Evolutionary conservation across 352 stramenopile species (phyloP).

Genomic region (Globisporangium alternatum): DNA sequence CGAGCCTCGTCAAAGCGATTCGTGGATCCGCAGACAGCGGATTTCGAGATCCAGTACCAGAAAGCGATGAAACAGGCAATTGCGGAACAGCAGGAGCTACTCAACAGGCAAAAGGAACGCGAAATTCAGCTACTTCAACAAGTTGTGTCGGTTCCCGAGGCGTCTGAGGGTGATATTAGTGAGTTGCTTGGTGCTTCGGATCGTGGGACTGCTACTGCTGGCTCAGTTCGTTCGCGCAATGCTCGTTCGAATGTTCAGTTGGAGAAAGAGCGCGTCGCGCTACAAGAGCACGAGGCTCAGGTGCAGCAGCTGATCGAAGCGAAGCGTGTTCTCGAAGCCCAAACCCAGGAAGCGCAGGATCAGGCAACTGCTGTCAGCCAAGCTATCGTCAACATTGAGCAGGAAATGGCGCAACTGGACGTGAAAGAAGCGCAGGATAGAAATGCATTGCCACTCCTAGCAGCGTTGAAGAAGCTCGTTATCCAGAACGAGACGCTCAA

Average conservation of each 20-base stretch:
- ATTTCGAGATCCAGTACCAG: slow-evolving; percentile 71
- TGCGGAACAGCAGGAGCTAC: slow-evolving; percentile 40
- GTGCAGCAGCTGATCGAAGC: slow-evolving; percentile 44
- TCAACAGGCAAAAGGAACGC: slow-evolving; percentile 38
- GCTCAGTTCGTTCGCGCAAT: not conserved
- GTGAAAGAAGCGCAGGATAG: slow-evolving; percentile 29
- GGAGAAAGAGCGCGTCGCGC: slow-evolving; percentile 13
- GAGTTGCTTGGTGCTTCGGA: not conserved
- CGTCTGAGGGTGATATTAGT: slow-evolving; percentile 1
- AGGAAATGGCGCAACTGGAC: slow-evolving; percentile 37
- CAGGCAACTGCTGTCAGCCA: slow-evolving; percentile 28
- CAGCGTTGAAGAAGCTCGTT: slow-evolving; percentile 35
- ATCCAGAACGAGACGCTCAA: slow-evolving; percentile 56
- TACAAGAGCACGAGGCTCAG: slow-evolving; percentile 32
- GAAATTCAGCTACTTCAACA: slow-evolving; percentile 50
- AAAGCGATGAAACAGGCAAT: slow-evolving; percentile 46
- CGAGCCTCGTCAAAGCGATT: slow-evolving; percentile 5
- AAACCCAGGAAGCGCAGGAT: slow-evolving; percentile 24
- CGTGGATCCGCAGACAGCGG: slow-evolving; percentile 24
- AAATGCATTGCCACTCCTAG: slow-evolving; percentile 23
- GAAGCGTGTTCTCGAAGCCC: slow-evolving; percentile 36
- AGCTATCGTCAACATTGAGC: slow-evolving; percentile 32
- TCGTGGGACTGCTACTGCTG: not conserved
- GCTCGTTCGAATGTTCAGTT: slow-evolving; percentile 9
- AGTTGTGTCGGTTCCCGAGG: slow-evolving; percentile 40